Evolutionary conservation across 495 filamentous ascomycete genomes (phyloP).

Genomic region (Aspergillus avenaceus): DNA sequence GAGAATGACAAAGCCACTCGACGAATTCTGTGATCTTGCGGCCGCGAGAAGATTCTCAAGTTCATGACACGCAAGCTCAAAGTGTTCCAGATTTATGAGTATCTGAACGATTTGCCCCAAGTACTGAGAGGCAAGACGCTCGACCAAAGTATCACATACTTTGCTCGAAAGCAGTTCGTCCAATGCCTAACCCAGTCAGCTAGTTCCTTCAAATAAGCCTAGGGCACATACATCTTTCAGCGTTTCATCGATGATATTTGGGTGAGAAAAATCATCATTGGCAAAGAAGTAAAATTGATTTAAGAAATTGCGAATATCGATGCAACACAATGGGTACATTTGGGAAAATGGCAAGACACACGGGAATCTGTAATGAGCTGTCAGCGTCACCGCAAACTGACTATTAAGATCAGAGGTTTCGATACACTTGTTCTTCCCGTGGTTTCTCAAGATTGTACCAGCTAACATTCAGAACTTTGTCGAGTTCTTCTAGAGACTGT

Average conservation of each 20-base stretch:
- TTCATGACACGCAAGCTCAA: constrained; percentile 86
- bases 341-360: constrained; percentile 94
- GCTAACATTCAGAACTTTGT: constrained; percentile 88
- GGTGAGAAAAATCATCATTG: constrained; percentile 87
- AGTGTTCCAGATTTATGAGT: constrained; percentile 94
- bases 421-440: constrained; percentile 68
- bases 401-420: not conserved
- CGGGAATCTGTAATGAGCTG: constrained; percentile 60
- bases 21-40: constrained; percentile 68
- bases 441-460: constrained; percentile 86
- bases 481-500: constrained; percentile 81
- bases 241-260: constrained; percentile 82
- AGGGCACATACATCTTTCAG: constrained; percentile 59
- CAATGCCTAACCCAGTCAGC: constrained; percentile 50
- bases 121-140: constrained; percentile 86
- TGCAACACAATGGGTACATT: constrained; percentile 98
- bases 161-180: constrained; percentile 87
- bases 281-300: constrained; percentile 96
- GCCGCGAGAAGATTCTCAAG: constrained; percentile 78
- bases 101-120: constrained; percentile 98
- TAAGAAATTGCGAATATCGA: constrained; percentile 92
- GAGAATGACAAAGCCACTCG: constrained; percentile 69
- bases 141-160: constrained; percentile 85
- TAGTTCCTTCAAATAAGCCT: not conserved
- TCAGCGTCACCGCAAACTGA: constrained; percentile 6